A percentile compares a stretch with the other conserved stretches of the same genome.
phyloP scores from a whole-genome alignment of 805 yeast genomes.

The Suhomyces canberraensis region DNA sequence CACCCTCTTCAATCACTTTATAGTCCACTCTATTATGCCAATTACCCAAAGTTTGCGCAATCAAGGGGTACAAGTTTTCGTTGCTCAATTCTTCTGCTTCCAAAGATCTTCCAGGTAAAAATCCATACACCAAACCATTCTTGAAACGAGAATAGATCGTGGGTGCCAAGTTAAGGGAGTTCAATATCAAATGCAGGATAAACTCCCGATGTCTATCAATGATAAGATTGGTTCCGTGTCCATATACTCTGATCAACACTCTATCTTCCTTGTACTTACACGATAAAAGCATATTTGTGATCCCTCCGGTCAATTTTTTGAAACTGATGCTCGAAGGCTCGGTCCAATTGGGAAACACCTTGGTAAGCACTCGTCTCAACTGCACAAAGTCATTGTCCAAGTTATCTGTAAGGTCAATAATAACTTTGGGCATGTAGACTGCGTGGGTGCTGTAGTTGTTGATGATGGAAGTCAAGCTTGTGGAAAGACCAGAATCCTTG shows the following conservation, averaged over 20 bases:
- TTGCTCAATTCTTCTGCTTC: constrained; percentile 51
- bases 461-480: constrained; percentile 10
- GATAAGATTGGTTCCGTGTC: constrained; percentile 67
- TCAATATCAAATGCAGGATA: constrained; percentile 62
- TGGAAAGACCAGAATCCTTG: neutral
- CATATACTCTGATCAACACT: constrained; percentile 67
- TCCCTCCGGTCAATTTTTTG: constrained; percentile 56
- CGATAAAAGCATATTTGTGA: constrained; percentile 57
- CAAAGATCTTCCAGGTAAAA: constrained; percentile 59
- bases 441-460: constrained; percentile 44
- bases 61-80: constrained; percentile 47
- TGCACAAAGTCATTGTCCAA: constrained; percentile 32
- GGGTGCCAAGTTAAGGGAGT: constrained; percentile 63
- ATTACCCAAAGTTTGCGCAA: constrained; percentile 65
- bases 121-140: constrained; percentile 73
- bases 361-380: constrained; percentile 35
- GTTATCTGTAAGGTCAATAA: constrained; percentile 37
- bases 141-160: constrained; percentile 63
- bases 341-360: constrained; percentile 47
- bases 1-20: constrained; percentile 46
- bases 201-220: constrained; percentile 75
- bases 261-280: constrained; percentile 39
- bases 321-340: constrained; percentile 28
- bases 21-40: constrained; percentile 58
- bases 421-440: constrained; percentile 45